Conservation (phyloP, 2,329 filamentous ascomycete genomes). For the Penicillium sp. region DNA sequence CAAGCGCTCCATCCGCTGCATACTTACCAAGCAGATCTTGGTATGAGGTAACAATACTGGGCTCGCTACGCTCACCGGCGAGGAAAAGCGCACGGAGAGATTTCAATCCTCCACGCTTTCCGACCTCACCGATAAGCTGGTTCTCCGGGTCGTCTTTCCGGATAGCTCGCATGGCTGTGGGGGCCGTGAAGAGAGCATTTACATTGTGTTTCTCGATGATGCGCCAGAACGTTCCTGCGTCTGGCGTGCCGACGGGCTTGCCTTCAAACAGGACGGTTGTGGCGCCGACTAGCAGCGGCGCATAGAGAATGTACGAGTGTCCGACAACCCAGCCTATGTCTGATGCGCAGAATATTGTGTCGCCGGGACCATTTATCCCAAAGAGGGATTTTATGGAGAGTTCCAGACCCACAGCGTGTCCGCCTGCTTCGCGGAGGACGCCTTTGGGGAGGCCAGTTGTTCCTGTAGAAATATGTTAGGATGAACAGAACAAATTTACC, state of each 20-base stretch:
- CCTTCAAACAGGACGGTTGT: conserved; percentile 88
- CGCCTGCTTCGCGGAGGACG: conserved; percentile 77
- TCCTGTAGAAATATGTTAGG: conserved; percentile 43
- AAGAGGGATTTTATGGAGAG: conserved; percentile 82
- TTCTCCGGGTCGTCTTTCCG: conserved; percentile 80
- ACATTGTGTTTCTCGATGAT: conserved; percentile 82
- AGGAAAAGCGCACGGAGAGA: conserved; percentile 75
- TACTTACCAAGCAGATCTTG: conserved; percentile 69
- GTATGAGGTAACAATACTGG: conserved; percentile 78
- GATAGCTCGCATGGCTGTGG: conserved; percentile 83
- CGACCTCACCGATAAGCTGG: conserved; percentile 61
- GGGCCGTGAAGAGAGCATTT: conserved; percentile 81
- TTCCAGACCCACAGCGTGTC: conserved; percentile 81
- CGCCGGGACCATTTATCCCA: conserved; percentile 76
- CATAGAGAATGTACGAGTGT: conserved; percentile 85
- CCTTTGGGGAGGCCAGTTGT: conserved; percentile 83
- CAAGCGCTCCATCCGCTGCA: conserved; percentile 61
- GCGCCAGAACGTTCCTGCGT: conserved; percentile 85
- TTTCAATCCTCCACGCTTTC: conserved; percentile 68
- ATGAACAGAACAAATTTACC: not conserved
- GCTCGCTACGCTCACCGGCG: conserved; percentile 86
- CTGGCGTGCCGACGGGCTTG: conserved; percentile 87
- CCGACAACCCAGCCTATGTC: conserved; percentile 94
- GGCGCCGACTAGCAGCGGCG: conserved; percentile 78
- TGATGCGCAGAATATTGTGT: conserved; percentile 76